phyloP scores from a whole-genome alignment of 169 alveolate genomes.

The Plasmodium gaboni region DNA sequence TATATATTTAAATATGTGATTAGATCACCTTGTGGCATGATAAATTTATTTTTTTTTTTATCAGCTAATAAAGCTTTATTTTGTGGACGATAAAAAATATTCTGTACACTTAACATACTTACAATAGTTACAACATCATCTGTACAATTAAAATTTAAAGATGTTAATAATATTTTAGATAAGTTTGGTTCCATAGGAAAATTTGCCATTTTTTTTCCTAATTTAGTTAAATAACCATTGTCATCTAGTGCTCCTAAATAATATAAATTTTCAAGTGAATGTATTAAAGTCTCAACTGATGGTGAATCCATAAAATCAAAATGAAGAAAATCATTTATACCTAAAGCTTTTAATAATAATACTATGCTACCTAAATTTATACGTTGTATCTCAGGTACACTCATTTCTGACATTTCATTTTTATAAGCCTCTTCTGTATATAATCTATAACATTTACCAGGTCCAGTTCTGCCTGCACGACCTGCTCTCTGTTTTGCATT shows the following conservation, averaged over 20 bases:
- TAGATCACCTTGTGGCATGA: conserved; percentile 99
- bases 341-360: conserved; percentile 99
- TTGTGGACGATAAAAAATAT: conserved; percentile 97
- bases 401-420: conserved; percentile 98
- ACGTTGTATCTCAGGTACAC: conserved; percentile 99
- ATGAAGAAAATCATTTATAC: conserved; percentile 98
- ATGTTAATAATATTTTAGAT: conserved; percentile 96
- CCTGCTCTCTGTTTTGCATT: conserved; percentile 99
- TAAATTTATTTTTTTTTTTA: conserved; percentile 94
- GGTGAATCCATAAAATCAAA: conserved; percentile 99
- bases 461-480: conserved; percentile 99
- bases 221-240: conserved; percentile 98
- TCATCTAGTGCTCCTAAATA: conserved; percentile 99
- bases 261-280: conserved; percentile 97
- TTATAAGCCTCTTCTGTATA: conserved; percentile 98
- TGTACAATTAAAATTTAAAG: conserved; percentile 98
- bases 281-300: conserved; percentile 94
- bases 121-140: conserved; percentile 98
- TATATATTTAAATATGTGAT: conserved; percentile 96
- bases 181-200: conserved; percentile 99
- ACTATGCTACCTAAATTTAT: conserved; percentile 99
- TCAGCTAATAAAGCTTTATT: conserved; percentile 98
- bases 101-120: conserved; percentile 98
- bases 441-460: conserved; percentile 99
- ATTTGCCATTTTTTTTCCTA: conserved; percentile 99